Percentiles rank a stretch among this genome's conserved stretches.
Conservation (phyloP, 2,329 filamentous ascomycete genomes). For the Chaetomium sp. region DNA sequence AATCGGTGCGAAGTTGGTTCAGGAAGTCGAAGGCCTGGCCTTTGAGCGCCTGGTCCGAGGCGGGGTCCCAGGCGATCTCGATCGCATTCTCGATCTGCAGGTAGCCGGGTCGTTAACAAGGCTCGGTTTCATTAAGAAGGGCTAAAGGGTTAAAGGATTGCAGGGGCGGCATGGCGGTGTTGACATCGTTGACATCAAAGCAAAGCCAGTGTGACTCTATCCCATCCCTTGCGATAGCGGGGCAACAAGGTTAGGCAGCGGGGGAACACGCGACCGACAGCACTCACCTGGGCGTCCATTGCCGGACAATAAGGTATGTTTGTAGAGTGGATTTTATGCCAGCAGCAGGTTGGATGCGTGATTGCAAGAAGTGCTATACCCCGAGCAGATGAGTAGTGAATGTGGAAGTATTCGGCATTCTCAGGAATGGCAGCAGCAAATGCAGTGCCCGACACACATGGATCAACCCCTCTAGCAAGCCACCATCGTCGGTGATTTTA, state of each 20-base stretch:
- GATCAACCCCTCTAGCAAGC: conserved; percentile 31
- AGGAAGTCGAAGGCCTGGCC: conserved; percentile 81
- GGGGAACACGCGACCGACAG: conserved; percentile 17
- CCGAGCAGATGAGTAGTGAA: conserved; percentile 32
- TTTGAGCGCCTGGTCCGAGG: conserved; percentile 74
- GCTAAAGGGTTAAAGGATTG: neutral
- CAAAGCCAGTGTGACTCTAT: neutral
- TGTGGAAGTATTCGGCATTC: conserved; percentile 34
- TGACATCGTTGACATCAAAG: neutral
- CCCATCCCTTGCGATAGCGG: conserved; percentile 25
- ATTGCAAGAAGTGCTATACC: conserved; percentile 37
- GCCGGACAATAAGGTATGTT: conserved; percentile 24
- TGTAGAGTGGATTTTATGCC: conserved; percentile 11
- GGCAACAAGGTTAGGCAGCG: conserved; percentile 27
- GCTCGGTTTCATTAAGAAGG: neutral
- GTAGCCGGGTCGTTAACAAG: neutral
- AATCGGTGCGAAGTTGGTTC: conserved; percentile 75
- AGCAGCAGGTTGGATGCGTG: conserved; percentile 13
- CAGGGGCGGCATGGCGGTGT: neutral
- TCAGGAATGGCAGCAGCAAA: conserved; percentile 28
- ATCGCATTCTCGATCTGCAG: conserved; percentile 88
- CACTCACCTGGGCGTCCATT: conserved; percentile 41
- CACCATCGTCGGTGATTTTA: conserved; percentile 26
- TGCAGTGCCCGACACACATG: conserved; percentile 35
- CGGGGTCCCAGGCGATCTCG: conserved; percentile 85